A percentile compares a stretch with the other conserved stretches of the same genome.
These are phyloP conservation scores for Aureobasidium sp. DNA, from an alignment of 2,329 filamentous ascomycete species.

Conservation along the genomic window DNA sequence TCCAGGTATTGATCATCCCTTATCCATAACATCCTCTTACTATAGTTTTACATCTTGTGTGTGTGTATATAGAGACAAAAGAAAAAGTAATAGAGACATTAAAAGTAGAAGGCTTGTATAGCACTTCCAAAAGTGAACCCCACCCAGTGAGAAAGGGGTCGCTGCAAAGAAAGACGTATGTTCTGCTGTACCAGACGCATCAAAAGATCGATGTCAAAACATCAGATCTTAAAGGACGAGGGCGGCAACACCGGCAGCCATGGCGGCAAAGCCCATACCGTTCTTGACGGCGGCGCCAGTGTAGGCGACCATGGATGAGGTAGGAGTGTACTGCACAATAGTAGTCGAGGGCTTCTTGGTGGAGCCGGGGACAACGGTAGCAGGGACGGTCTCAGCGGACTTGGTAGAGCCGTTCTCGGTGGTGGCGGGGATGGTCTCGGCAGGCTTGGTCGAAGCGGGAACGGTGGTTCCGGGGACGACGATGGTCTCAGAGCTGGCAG, in stretches of 20 bases:
- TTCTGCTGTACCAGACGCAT: neutral
- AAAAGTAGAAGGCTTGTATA: too few relatives aligned
- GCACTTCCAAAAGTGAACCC: too few relatives aligned
- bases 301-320: neutral
- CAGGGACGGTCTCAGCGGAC: neutral
- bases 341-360: neutral
- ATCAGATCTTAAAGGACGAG: conserved; percentile 3
- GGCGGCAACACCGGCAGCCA: conserved; percentile 11
- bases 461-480: neutral
- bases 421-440: neutral
- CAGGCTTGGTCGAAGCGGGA: neutral
- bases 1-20: neutral
- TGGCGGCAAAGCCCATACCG: conserved; percentile 7
- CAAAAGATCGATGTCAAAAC: neutral
- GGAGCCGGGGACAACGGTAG: neutral
- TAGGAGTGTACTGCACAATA: conserved; percentile 1
- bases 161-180: neutral
- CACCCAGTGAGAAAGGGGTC: too few relatives aligned
- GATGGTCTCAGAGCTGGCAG: neutral
- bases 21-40: neutral
- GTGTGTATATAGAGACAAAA: neutral
- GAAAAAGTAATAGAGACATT: neutral
- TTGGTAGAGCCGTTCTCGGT: neutral
- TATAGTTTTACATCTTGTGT: neutral
- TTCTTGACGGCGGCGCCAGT: conserved; percentile 16